phyloP scores from a whole-genome alignment of 2,329 filamentous ascomycete species.

The Microthyrium microscopicum region DNA sequence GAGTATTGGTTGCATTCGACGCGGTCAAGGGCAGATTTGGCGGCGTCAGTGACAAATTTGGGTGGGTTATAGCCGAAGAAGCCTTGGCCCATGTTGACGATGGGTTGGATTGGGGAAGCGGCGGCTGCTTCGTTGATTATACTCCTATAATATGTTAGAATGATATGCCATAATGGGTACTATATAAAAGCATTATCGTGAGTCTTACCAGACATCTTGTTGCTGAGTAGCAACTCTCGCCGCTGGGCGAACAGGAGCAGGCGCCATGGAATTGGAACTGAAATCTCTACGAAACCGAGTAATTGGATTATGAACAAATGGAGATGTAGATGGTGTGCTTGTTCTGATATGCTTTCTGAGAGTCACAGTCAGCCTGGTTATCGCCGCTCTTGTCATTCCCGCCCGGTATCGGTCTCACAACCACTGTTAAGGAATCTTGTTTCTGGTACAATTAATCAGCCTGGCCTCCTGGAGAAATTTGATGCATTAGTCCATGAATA shows the following conservation, averaged over 20 bases:
- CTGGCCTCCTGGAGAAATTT: no score
- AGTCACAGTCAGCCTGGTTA: no score
- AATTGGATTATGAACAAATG: no score
- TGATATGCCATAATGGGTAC: constrained; percentile 2
- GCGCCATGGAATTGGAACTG: constrained; percentile 7
- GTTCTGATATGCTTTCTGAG: no score
- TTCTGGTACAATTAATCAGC: no score
- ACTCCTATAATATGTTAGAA: constrained; percentile 26
- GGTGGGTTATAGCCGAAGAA: constrained; percentile 94
- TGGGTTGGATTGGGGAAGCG: constrained; percentile 45
- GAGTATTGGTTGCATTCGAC: constrained; percentile 99
- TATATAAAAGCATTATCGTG: not conserved
- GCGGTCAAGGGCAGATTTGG: constrained; percentile 71
- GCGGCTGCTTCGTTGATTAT: constrained; percentile 53
- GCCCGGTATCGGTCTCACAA: no score
- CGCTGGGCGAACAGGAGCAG: constrained; percentile 31
- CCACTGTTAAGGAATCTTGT: no score
- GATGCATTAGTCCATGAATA: no score
- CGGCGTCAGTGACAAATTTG: constrained; percentile 75
- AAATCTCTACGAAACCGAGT: no score
- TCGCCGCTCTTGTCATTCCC: no score
- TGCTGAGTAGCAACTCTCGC: constrained; percentile 34
- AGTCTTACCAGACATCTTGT: constrained; percentile 40
- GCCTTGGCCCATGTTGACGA: constrained; percentile 54
- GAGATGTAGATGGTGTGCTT: no score